These are phyloP conservation scores for Lippia alba DNA, from an alignment of 305 asterid genomes.

Conservation along the genomic window DNA sequence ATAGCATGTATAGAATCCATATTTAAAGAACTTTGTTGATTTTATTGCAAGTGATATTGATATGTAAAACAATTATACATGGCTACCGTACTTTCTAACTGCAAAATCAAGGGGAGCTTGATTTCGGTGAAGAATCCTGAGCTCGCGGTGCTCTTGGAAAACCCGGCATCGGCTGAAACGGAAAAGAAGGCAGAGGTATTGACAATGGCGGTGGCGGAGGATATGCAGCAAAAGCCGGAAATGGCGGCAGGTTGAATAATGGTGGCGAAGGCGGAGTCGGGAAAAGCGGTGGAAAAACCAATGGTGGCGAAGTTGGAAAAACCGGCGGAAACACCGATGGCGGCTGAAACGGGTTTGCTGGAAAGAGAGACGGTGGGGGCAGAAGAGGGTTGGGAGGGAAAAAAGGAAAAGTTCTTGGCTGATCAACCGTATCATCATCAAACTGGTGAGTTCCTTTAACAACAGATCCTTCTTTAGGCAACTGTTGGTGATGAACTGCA, in stretches of 20 bases:
- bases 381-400: constrained; percentile 52
- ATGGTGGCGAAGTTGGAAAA: constrained; percentile 28
- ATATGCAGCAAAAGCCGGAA: constrained; percentile 62
- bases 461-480: too few species aligned
- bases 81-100: constrained; percentile 12
- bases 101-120: constrained; percentile 52
- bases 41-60: constrained; percentile 36
- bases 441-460: background rate
- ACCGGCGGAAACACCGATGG: constrained; percentile 57
- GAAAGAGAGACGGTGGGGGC: constrained; percentile 60
- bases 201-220: constrained; percentile 58
- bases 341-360: constrained; percentile 57
- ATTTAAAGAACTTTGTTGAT: background rate
- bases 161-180: constrained; percentile 76
- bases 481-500: too few species aligned
- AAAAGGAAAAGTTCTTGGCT: constrained; percentile 1
- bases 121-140: constrained; percentile 42
- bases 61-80: constrained; percentile 31
- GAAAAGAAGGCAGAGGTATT: constrained; percentile 64
- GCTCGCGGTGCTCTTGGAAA: constrained; percentile 78
- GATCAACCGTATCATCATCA: background rate
- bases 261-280: constrained; percentile 54
- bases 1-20: too few species aligned
- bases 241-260: constrained; percentile 47
- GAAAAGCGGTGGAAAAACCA: constrained; percentile 54